These are phyloP conservation scores for Micractinium conductrix DNA, from an alignment of 139 green algal genomes.

Conservation along the genomic window DNA sequence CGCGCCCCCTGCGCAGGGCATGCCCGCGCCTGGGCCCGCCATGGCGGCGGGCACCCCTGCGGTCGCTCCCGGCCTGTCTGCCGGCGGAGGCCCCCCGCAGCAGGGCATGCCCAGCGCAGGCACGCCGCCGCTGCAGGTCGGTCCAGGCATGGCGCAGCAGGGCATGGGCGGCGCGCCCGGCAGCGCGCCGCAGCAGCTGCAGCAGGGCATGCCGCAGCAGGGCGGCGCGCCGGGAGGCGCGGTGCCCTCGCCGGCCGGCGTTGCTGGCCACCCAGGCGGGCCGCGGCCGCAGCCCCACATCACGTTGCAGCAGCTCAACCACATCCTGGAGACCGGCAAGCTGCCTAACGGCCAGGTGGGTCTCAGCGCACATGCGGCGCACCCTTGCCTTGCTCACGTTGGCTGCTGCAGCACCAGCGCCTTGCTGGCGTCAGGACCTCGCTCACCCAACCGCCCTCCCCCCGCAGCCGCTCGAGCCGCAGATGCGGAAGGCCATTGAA, in stretches of 20 bases:
- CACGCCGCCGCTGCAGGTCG: conserved; percentile 15
- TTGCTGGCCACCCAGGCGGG: not conserved
- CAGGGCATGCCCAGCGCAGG: not conserved
- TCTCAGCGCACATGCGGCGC: no score
- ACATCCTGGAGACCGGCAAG: conserved; percentile 42
- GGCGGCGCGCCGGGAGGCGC: not conserved
- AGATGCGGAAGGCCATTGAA: conserved; percentile 44
- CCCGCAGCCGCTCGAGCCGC: conserved; percentile 13
- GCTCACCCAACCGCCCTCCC: no score
- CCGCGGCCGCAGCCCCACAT: conserved; percentile 16
- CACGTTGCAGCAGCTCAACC: conserved; percentile 46
- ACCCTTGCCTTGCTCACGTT: no score
- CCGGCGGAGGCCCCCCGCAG: conserved; percentile 16
- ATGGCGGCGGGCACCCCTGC: conserved; percentile 12
- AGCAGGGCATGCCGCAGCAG: not conserved
- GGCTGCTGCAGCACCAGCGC: no score
- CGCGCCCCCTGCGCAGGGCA: not conserved
- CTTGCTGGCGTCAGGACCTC: no score
- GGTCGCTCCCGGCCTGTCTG: not conserved
- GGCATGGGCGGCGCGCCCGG: not conserved
- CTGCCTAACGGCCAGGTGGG: conserved; percentile 43
- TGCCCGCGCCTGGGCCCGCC: not conserved
- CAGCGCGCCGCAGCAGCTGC: not conserved
- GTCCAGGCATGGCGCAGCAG: not conserved
- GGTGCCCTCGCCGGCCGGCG: not conserved